These are phyloP conservation scores for Vitis rupestris DNA, from an alignment of 164 flowering plant genomes.

Conservation along the genomic window DNA sequence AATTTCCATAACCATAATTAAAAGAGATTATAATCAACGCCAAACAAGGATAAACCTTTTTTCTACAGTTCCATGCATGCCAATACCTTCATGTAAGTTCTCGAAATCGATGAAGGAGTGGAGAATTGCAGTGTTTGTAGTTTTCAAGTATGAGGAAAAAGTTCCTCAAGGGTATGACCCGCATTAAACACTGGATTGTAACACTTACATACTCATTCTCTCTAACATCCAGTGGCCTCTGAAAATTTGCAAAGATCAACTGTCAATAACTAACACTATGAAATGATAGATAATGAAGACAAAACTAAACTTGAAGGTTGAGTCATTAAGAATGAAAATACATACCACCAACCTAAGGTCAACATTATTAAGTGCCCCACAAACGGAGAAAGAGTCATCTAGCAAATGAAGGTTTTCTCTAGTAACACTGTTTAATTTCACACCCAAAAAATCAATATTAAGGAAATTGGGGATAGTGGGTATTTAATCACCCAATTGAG, in stretches of 20 bases:
- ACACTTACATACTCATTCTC: constrained; percentile 96
- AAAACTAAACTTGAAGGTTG: neutral
- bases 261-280: neutral
- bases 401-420: constrained; percentile 70
- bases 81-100: constrained; percentile 94
- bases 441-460: constrained; percentile 2
- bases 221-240: constrained; percentile 45
- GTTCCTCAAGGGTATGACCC: constrained; percentile 96
- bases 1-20: neutral
- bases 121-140: constrained; percentile 75
- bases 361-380: constrained; percentile 6
- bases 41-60: constrained; percentile 58
- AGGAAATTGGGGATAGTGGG: neutral
- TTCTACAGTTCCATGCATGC: constrained; percentile 95
- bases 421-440: constrained; percentile 49
- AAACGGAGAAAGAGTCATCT: constrained; percentile 90
- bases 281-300: neutral
- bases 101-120: constrained; percentile 93
- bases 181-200: constrained; percentile 91
- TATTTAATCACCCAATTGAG: neutral
- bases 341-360: constrained; percentile 52
- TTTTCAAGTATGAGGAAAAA: constrained; percentile 94
- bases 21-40: neutral
- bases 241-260: neutral
- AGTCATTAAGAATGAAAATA: neutral